Evolutionary conservation across 495 filamentous ascomycete genomes (phyloP).

Genomic region (Chaetomium fimeti): DNA sequence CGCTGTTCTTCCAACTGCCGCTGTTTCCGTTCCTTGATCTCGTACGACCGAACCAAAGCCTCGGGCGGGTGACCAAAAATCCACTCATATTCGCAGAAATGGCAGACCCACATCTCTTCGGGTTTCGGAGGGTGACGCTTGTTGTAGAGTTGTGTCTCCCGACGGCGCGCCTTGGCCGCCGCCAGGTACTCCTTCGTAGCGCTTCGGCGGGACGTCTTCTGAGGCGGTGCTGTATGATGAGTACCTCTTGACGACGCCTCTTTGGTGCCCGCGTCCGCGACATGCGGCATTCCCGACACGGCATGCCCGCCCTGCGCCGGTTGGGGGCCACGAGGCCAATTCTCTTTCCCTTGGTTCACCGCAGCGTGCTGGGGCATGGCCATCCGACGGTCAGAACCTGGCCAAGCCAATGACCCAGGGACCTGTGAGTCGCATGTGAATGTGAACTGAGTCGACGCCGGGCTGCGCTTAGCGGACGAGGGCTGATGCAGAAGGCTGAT

Average conservation of each 20-base stretch:
- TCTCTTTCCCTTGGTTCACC: slow-evolving; percentile 22
- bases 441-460: slow-evolving; percentile 80
- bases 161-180: slow-evolving; percentile 42
- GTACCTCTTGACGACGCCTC: slow-evolving; percentile 20
- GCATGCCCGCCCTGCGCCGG: slow-evolving; percentile 16
- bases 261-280: slow-evolving; percentile 11
- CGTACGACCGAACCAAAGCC: slow-evolving; percentile 86
- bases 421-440: slow-evolving; percentile 75
- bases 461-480: slow-evolving; percentile 55
- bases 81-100: slow-evolving; percentile 84
- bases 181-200: slow-evolving; percentile 25
- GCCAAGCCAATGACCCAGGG: slow-evolving; percentile 48
- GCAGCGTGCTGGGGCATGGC: slow-evolving; percentile 9
- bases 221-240: slow-evolving; percentile 15
- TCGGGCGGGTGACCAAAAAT: slow-evolving; percentile 81
- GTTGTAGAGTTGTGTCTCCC: slow-evolving; percentile 56
- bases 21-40: slow-evolving; percentile 87
- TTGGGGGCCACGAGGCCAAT: slow-evolving; percentile 21
- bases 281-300: slow-evolving; percentile 5
- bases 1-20: slow-evolving; percentile 79
- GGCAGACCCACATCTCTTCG: slow-evolving; percentile 90
- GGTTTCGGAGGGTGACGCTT: slow-evolving; percentile 68
- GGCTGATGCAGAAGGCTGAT: slow-evolving; percentile 73
- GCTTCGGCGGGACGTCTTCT: slow-evolving; percentile 27
- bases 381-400: slow-evolving; percentile 53